Evolutionary conservation across 2,329 filamentous ascomycete species (phyloP), one percentile per base, ranked within the genome.

Genomic region (Calonectria hongkongensis): DNA sequence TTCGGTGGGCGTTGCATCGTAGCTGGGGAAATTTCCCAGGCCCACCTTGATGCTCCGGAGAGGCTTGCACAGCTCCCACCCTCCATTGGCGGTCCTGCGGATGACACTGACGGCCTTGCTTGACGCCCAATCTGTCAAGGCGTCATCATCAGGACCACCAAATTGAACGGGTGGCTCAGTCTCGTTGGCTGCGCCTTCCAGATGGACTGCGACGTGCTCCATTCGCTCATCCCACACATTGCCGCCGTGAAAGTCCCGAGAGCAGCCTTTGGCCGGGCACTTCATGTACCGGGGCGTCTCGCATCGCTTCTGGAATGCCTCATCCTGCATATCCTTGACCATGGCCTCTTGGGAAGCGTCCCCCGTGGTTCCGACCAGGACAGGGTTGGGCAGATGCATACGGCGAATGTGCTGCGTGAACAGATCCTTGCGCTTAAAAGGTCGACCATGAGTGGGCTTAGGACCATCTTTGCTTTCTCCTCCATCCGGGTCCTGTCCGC

Each of bases 401-500:
- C 96, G 93, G 6, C 94, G 90, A 2, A 96, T 88, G 81, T 98
- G 96, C 80, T 98, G 95, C 0, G 93, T 95, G 85, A 96, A 98
- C 10, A 98, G 90, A 80, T 98, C 96, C 82, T 97, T 98, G 79
- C 96, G 93, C 84, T 97, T 97, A 87, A 98, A 98, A 78, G 89
- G 87, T 33, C 85, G 84, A n/a, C 88, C 92, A 78, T 60, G 54
- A 10, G 54, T 60, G 12, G 54, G 54, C n/a, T 28, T n/a, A 12
- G 51, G 51, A 93, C 92, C 50, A 86, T 86, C 9, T 13, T 21
- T 10, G n/a, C 88, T 84, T 15, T 18, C 64, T n/a, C 33, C 72
- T 4, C 73, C 76, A 50, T 79, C 82, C 33, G 80, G 81, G 13
- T 81, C 78, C 30, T 84, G 81, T 18, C 82, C 83, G 81, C 91